Percentiles rank a stretch among this genome's conserved stretches.
phyloP scores from a whole-genome alignment of 805 yeast species.

The Kuraishia ogatae region DNA sequence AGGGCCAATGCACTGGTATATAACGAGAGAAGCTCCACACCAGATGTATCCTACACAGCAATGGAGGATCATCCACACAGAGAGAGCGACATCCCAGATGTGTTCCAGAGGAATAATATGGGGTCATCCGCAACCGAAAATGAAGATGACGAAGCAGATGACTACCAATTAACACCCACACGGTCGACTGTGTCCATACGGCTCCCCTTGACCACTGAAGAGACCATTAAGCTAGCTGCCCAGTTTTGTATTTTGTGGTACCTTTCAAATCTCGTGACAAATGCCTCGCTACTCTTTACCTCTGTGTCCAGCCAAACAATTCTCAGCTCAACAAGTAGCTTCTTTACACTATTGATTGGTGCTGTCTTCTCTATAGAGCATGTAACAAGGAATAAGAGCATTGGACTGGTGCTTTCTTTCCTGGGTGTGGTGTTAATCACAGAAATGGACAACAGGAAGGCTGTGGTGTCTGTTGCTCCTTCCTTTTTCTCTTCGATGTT shows the following conservation, averaged over 20 bases:
- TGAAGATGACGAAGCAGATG: background rate
- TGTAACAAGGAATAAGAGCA: conserved; percentile 53
- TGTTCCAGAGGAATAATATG: background rate
- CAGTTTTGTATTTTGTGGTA: conserved; percentile 90
- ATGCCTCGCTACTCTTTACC: conserved; percentile 81
- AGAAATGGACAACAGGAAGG: conserved; percentile 38
- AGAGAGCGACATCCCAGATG: conserved; percentile 1
- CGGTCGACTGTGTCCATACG: background rate
- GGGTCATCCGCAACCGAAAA: background rate
- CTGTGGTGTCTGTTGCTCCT: background rate
- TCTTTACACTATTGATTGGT: conserved; percentile 85
- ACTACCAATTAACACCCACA: background rate
- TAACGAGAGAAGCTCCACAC: conserved; percentile 3
- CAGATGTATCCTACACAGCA: background rate
- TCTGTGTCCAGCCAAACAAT: conserved; percentile 94
- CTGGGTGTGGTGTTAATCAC: conserved; percentile 79
- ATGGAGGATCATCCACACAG: background rate
- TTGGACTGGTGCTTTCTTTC: conserved; percentile 65
- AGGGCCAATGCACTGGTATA: conserved; percentile 5
- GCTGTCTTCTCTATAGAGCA: conserved; percentile 61
- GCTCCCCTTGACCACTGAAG: conserved; percentile 31
- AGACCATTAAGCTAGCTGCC: conserved; percentile 66
- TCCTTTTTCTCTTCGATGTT: conserved; percentile 21
- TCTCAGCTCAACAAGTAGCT: conserved; percentile 83
- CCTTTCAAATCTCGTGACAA: conserved; percentile 78